Evolutionary conservation across 1,139 yeast genomes (phyloP).

Genomic region (Hanseniaspora uvarum): DNA sequence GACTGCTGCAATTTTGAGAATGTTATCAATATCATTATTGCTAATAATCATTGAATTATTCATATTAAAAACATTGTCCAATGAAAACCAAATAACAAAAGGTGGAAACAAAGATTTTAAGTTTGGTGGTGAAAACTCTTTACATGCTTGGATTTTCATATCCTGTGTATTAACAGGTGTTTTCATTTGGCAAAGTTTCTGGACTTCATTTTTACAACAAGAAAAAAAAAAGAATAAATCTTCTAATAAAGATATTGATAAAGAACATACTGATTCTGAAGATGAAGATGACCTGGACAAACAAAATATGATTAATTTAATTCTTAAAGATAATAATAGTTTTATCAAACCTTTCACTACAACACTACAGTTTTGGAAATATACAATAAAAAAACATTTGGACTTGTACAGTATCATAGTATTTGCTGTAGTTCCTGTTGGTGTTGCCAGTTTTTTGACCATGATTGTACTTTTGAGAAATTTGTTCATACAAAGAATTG

Average conservation of each 20-base stretch:
- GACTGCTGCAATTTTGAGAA: slow-evolving; percentile 76
- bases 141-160: slow-evolving; percentile 85
- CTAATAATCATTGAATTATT: slow-evolving; percentile 62
- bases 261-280: slow-evolving; percentile 9
- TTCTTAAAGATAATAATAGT: not conserved
- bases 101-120: slow-evolving; percentile 13
- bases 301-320: not conserved
- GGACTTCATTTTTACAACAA: slow-evolving; percentile 58
- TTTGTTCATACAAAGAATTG: slow-evolving; percentile 62
- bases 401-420: slow-evolving; percentile 80
- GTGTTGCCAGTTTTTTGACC: slow-evolving; percentile 84
- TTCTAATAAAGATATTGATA: slow-evolving; percentile 13
- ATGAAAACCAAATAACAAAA: slow-evolving; percentile 25
- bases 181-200: slow-evolving; percentile 77
- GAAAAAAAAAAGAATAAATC: slow-evolving; percentile 15
- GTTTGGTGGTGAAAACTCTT: slow-evolving; percentile 43
- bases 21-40: slow-evolving; percentile 69
- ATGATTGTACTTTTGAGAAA: slow-evolving; percentile 76
- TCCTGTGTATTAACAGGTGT: slow-evolving; percentile 77
- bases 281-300: slow-evolving; percentile 18
- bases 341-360: slow-evolving; percentile 18
- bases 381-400: slow-evolving; percentile 44
- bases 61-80: slow-evolving; percentile 50
- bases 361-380: slow-evolving; percentile 21
- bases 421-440: slow-evolving; percentile 95